Evolutionary conservation across 2,329 filamentous ascomycete species (phyloP), one percentile per base, ranked within the genome.

Genomic region (Xylariaceae sp.): DNA sequence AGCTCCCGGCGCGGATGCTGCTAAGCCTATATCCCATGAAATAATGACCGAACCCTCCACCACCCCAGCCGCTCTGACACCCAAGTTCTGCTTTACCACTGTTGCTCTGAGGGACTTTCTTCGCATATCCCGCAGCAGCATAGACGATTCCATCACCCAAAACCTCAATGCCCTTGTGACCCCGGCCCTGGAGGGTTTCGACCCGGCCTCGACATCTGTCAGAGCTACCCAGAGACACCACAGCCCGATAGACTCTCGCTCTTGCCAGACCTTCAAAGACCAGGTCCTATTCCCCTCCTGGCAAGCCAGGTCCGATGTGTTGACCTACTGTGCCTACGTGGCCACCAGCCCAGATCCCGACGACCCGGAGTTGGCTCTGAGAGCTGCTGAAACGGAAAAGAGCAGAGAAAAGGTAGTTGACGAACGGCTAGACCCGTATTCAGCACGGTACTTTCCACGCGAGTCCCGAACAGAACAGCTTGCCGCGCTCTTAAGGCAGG

Each of bases 71-170:
- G 68, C 64, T 31, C 73, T 91, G 56, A 88, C 81, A 54, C 88
- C 86, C 42, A 86, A 89, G 68, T 89, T 91, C 65, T 94, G 89
- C 71, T 92, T 91, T 69, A 86, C 86, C 12, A 84, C 85, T 48
- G 77, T 80, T 43, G 78, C 82, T 16, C 73, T 92, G 44, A 77
- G 82, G 83, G 94, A 96, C 69, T 99, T 99, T 69, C 81, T 99
- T 18, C 88, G 91, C 38, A 72, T 94, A 59, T 97, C 93, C 10
- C 85, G 94, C 58, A 79, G 83, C 47, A 83, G 88, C 44, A 87
- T 97, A 65, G 94, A 99, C 72, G 94, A 99, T 72, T 90, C 89
- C 42, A 97, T 99, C 66, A 84, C 85, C 1, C 92, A 96, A 66
- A 93, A 95, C 64, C 83, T 99, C 55, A 97, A 97, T 75, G 90